phyloP scores from a whole-genome alignment of 495 filamentous ascomycete species.

The Cenococcum geophilum region DNA sequence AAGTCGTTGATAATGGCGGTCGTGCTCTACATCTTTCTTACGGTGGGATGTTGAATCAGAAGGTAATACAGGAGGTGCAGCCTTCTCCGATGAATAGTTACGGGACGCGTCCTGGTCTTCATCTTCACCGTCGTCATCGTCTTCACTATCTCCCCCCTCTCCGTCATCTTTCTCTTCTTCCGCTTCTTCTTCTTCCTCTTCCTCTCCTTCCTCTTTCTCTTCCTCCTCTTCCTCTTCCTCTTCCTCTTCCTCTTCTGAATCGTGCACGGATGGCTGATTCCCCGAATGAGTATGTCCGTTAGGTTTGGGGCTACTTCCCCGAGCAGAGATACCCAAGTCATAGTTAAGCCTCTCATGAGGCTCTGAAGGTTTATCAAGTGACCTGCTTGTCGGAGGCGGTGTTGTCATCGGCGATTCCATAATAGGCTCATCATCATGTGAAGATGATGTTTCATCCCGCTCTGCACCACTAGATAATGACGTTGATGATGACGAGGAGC shows the following conservation, averaged over 20 bases:
- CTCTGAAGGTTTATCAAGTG: background rate
- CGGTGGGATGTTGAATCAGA: conserved; percentile 22
- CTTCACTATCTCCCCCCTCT: conserved; percentile 32
- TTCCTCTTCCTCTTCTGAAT: conserved; percentile 15
- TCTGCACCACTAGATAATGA: conserved; percentile 17
- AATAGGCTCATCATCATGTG: conserved; percentile 13
- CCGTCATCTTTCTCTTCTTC: conserved; percentile 20
- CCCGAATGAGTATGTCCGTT: background rate
- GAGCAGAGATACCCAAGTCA: conserved; percentile 23
- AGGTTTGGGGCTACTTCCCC: conserved; percentile 24
- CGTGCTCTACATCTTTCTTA: background rate
- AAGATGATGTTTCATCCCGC: conserved; percentile 11
- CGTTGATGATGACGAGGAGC: conserved; percentile 9
- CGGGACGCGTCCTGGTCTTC: conserved; percentile 31
- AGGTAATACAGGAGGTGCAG: conserved; percentile 15
- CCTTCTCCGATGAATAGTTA: conserved; percentile 17
- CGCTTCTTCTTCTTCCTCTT: conserved; percentile 14
- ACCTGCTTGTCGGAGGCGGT: conserved; percentile 11
- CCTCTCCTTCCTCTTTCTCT: background rate
- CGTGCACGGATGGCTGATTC: conserved; percentile 1
- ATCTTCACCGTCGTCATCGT: conserved; percentile 31
- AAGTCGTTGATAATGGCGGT: conserved; percentile 21
- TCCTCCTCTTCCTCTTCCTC: conserved; percentile 25
- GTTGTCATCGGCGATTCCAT: conserved; percentile 22
- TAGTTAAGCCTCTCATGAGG: conserved; percentile 15